A percentile compares a stretch with the other conserved stretches of the same genome.
Evolutionary conservation across 495 filamentous ascomycete species (phyloP).

Genomic region (Podospora bellae-mahoneyi): DNA sequence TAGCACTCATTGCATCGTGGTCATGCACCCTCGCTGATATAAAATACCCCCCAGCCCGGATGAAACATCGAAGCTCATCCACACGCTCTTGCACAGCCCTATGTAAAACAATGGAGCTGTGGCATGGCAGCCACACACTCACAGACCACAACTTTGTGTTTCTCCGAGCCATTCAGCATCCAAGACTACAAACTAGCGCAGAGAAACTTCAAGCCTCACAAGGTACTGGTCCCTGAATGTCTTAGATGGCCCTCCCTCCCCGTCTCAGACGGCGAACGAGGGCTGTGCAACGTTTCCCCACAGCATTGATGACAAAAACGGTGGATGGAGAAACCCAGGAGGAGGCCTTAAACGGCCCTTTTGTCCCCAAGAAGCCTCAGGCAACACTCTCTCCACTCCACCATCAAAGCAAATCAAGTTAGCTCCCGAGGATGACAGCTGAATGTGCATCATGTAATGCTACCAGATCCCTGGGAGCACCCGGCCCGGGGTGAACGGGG

Average conservation of each 20-base stretch:
- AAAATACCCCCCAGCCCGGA: not conserved
- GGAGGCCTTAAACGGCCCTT: not conserved
- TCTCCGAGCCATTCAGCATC: not conserved
- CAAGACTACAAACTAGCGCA: not conserved
- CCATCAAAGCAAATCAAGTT: not conserved
- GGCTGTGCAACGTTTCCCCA: not conserved
- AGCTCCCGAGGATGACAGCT: not conserved
- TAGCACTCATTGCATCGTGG: not conserved
- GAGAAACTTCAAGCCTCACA: not conserved
- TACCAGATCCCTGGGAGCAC: not conserved
- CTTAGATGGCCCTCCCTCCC: not conserved
- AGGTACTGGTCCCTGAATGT: not conserved
- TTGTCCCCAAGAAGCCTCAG: not conserved
- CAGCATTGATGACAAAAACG: not conserved
- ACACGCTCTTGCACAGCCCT: not conserved
- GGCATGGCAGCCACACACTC: not conserved
- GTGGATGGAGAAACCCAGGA: not conserved
- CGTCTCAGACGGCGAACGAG: not conserved
- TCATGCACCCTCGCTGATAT: not conserved
- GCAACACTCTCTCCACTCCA: not conserved
- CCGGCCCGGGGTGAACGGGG: not conserved
- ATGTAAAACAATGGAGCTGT: not conserved
- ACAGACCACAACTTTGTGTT: not conserved
- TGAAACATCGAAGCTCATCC: not conserved
- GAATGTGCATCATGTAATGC: not conserved